Base-by-base conservation (phyloP, 768 basidiomycete genomes). In the Mycena latifolia region DNA sequence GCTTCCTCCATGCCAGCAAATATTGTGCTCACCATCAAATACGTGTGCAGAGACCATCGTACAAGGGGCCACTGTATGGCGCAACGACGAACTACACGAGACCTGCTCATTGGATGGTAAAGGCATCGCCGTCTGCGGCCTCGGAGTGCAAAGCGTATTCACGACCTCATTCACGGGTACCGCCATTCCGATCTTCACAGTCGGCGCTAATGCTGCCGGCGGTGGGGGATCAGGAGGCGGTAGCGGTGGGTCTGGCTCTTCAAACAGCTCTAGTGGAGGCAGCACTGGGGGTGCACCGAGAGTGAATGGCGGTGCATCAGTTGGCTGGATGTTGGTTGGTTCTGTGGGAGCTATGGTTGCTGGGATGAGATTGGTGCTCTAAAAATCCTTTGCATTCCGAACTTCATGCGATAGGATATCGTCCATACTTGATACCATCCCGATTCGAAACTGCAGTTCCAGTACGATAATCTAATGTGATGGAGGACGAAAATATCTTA, bases 61-160 rank as follows among this genome's bases (percentile, higher is more conserved):
- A 8, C 63, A 64, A 28, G 63, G 63, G n/a, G 63, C 63, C 35
- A 52, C 63, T 27, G 63, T 64, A 37, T 64, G 63, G 63, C 63
- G 39, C 28, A 33, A 57, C 3, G 63, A 56, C 35, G 50, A 7
- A 0, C 4, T 57, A 27, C 55, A 64, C 18, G 63, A 64, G 45
- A 64, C 48, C 37, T 64, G 63, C 63, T 64, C 63, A 8, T 45
- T 64, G 63, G 55, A 64, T 45, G 63, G 63, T 11, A 64, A 58
- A 52, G 63, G 63, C 33, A 28, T 29, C 29, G 63, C 63, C 33
- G n/a, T 57, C 41, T 64, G 63, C 33, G 22, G 14, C 0, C 3
- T 56, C 17, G 63, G 55, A 22, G 24, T 8, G 15, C 12, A 5
- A 25, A 15, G 14, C 18, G 63, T 18, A 28, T 63, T 63, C 37